Evolutionary conservation across 2,329 filamentous ascomycete species (phyloP).

Genomic region (Xylaria sp.): DNA sequence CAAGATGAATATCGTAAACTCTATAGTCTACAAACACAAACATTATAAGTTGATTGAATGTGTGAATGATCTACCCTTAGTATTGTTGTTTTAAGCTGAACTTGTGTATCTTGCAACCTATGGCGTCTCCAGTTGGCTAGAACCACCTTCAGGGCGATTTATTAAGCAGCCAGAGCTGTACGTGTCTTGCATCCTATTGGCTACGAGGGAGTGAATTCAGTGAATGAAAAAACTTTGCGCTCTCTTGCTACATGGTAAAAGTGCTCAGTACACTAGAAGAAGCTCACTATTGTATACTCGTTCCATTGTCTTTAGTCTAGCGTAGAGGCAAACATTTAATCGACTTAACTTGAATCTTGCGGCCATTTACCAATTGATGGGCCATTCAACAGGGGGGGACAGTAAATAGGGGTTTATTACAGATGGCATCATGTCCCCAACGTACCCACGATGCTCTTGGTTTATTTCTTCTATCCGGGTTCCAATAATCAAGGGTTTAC

Average conservation of each 20-base stretch:
- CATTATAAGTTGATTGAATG: not conserved
- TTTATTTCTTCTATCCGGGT: not conserved
- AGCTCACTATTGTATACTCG: not conserved
- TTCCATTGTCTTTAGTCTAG: not conserved
- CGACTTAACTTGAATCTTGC: not conserved
- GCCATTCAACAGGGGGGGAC: too few species aligned
- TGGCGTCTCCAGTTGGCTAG: not conserved
- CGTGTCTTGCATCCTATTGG: not conserved
- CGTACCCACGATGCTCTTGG: not conserved
- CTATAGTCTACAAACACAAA: not conserved
- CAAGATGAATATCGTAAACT: constrained; percentile 6
- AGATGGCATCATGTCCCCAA: not conserved
- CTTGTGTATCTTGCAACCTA: not conserved
- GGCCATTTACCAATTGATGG: not conserved
- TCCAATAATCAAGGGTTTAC: not conserved
- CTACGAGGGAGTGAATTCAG: not conserved
- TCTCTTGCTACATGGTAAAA: not conserved
- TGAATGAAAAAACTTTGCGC: not conserved
- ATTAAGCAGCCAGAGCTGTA: not conserved
- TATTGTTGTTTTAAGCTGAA: not conserved
- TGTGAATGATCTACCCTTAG: not conserved
- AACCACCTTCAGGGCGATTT: not conserved
- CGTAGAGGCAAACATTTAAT: not conserved
- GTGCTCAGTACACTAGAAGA: not conserved
- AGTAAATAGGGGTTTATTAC: too few species aligned